These are phyloP conservation scores for Ilyonectria robusta DNA, from an alignment of 2,329 filamentous ascomycete genomes.

Conservation along the genomic window DNA sequence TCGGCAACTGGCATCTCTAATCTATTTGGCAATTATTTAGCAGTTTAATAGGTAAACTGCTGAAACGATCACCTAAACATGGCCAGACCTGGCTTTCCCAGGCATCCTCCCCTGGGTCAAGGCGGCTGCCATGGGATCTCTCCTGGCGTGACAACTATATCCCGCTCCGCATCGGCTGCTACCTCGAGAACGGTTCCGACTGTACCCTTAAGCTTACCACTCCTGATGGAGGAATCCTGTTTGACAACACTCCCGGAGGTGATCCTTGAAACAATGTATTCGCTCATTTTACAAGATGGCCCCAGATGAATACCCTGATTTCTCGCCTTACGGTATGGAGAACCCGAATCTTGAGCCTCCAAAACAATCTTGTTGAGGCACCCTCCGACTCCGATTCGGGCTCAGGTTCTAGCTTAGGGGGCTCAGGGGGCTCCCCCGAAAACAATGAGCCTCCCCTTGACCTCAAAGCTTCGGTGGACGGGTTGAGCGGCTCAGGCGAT, in stretches of 20 bases:
- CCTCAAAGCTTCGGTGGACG: too few relatives aligned
- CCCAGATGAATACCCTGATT: not conserved
- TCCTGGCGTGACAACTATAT: conserved; percentile 25
- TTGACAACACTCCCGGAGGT: conserved; percentile 8
- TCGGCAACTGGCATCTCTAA: too few relatives aligned
- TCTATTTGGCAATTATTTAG: conserved; percentile 5
- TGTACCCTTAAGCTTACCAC: not conserved
- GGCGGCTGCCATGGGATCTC: conserved; percentile 27
- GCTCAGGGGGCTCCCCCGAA: too few relatives aligned
- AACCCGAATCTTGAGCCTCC: not conserved
- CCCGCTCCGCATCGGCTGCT: conserved; percentile 12
- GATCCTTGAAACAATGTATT: not conserved
- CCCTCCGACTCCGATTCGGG: too few relatives aligned
- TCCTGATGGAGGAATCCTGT: not conserved
- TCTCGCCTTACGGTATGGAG: conserved; percentile 7
- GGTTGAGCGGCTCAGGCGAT: too few relatives aligned
- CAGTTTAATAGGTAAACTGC: conserved; percentile 1
- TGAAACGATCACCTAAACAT: conserved; percentile 8
- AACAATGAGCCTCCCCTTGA: too few relatives aligned
- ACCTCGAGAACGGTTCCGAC: conserved; percentile 7
- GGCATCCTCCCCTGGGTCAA: conserved; percentile 32
- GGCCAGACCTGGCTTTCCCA: conserved; percentile 17
- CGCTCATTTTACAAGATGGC: conserved; percentile 12
- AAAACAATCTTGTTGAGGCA: too few relatives aligned
- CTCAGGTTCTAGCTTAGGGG: too few relatives aligned